These are phyloP conservation scores for Colletotrichum graminicola DNA, from an alignment of 2,329 filamentous ascomycete genomes.

Conservation along the genomic window DNA sequence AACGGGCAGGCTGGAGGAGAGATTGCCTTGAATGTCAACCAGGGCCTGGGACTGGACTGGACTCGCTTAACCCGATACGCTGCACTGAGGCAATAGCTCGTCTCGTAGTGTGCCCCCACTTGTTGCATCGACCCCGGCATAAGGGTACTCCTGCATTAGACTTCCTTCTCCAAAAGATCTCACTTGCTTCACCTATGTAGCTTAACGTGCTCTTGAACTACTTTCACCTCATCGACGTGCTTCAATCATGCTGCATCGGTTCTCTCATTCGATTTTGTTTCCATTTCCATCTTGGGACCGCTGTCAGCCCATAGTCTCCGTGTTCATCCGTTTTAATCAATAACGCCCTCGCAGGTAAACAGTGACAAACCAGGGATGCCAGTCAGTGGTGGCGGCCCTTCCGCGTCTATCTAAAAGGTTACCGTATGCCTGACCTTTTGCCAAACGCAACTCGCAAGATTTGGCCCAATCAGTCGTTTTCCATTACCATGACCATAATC, in stretches of 20 bases:
- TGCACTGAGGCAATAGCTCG: neutral
- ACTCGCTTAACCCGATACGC: slow-evolving; percentile 37
- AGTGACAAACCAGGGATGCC: slow-evolving; percentile 7
- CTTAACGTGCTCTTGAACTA: neutral
- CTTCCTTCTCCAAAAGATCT: neutral
- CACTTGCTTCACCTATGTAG: neutral
- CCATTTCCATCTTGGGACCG: neutral
- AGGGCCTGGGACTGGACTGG: slow-evolving; percentile 15
- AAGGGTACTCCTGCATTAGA: neutral
- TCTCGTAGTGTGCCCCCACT: slow-evolving; percentile 2
- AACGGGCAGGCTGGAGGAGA: slow-evolving; percentile 10
- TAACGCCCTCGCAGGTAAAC: slow-evolving; percentile 35
- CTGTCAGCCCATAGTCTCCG: neutral
- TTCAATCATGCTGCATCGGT: neutral
- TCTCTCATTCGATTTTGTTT: neutral
- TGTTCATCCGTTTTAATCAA: neutral
- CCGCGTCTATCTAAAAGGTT: slow-evolving; percentile 9
- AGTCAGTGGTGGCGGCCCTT: slow-evolving; percentile 17
- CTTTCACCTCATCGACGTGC: neutral
- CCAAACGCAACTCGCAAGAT: slow-evolving; percentile 1
- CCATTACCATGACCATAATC: neutral
- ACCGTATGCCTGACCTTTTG: neutral
- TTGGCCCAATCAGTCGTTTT: neutral
- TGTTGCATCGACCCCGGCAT: slow-evolving; percentile 15
- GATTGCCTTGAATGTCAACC: slow-evolving; percentile 24